Base-by-base conservation (phyloP, 1,284 basidiomycete genomes). In the Puccinia coronata region DNA sequence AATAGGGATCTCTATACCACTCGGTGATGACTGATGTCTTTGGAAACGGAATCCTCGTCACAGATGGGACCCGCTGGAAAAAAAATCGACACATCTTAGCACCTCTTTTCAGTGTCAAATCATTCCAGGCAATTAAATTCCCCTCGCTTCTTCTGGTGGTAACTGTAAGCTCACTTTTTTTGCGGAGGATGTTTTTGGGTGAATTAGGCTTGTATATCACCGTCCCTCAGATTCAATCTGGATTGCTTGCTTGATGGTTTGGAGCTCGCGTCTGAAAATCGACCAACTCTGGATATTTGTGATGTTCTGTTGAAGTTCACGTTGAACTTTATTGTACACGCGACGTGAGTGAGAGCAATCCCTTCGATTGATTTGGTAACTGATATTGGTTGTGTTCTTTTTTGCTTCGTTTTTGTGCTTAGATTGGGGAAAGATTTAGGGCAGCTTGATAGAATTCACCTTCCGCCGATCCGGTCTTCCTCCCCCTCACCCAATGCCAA, bases 1-100 rank as follows among this genome's bases (percentile, higher is more conserved):
- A 34, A 28, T 23, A 76, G 74, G 74, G 74, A 0, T 65, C 59
- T 63, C 43, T 14, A 3, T 51, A 47, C 23, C 36, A 76, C 11
- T 47, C 43, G 43, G 57, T 61, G 11, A 49, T 76, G 74, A 49
- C 59, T 31, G 74, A 76, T 76, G 41, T 76, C 43, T 76, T 76
- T 65, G 74, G 74, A n/a, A 23, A 43, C 14, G 74, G 74, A 1
- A 76, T 61, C 39, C 51, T 63, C 14, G 74, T 76, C 57, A 65
- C 31, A 23, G 74, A 76, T 63, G 74, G 59, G 31, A 20, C 41
- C 16, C 28, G 23, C 8, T 76, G 74, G 74, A 76, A 76, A 20
- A 41, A 23, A 8, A 63, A 39, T 49, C 74, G 74, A 34, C 55
- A 63, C n/a, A 31, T 49, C 39, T 61, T 61, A 18, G 36, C 59